Percentiles rank a stretch among this genome's conserved stretches.
phyloP scores from a whole-genome alignment of 176 grass and related monocot genomes.

The Musa troglodytarum region DNA sequence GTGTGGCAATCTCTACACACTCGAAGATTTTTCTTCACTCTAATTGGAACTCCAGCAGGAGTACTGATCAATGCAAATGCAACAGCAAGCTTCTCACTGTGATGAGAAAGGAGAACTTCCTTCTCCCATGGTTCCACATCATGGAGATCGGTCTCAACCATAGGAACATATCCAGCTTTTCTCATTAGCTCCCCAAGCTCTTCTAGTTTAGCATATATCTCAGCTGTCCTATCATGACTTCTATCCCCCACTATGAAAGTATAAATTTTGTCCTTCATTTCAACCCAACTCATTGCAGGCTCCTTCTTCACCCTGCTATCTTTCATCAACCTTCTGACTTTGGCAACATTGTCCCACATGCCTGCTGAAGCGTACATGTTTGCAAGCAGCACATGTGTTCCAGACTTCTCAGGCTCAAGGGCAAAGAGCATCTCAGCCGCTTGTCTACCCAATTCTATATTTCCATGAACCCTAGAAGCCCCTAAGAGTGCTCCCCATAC shows the following conservation, averaged over 20 bases:
- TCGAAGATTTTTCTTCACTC: slow-evolving; percentile 2
- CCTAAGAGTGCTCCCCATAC: slow-evolving; percentile 72
- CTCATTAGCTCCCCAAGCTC: slow-evolving; percentile 68
- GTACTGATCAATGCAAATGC: slow-evolving; percentile 17
- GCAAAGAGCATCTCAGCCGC: slow-evolving; percentile 65
- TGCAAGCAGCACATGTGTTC: slow-evolving; percentile 69
- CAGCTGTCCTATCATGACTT: slow-evolving; percentile 40
- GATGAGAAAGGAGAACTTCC: slow-evolving; percentile 30
- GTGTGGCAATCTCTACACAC: slow-evolving; percentile 6
- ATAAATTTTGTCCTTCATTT: slow-evolving; percentile 70
- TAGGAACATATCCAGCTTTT: slow-evolving; percentile 60
- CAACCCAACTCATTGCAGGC: slow-evolving; percentile 89
- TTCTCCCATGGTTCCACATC: slow-evolving; percentile 57
- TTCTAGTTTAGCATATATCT: slow-evolving; percentile 83
- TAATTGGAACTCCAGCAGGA: neutral
- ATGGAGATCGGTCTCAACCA: slow-evolving; percentile 60
- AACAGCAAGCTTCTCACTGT: slow-evolving; percentile 17
- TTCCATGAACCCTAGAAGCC: slow-evolving; percentile 53
- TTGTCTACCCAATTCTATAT: slow-evolving; percentile 48
- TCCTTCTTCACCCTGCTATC: slow-evolving; percentile 58
- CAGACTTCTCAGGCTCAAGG: slow-evolving; percentile 72
- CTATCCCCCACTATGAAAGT: slow-evolving; percentile 76
- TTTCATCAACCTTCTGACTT: slow-evolving; percentile 64
- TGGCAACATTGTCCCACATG: slow-evolving; percentile 57
- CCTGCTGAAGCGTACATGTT: slow-evolving; percentile 71